Percentiles rank a stretch among this genome's conserved stretches.
Evolutionary conservation across 305 asterid species (phyloP).

Genomic region (Ilex paraguariensis): DNA sequence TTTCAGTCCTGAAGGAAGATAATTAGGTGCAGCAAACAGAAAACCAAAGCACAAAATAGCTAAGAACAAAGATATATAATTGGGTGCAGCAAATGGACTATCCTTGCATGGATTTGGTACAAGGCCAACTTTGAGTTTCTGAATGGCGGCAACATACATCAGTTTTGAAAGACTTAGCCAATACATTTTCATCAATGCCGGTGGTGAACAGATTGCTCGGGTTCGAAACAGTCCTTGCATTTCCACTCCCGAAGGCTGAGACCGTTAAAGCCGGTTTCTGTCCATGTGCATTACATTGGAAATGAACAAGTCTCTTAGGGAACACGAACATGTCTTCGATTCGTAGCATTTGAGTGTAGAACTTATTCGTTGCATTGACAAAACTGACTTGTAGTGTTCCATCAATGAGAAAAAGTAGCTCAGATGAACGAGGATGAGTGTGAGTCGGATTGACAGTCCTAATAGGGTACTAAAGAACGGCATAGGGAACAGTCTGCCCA

Average conservation of each 20-base stretch:
- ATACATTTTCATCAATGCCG: slow-evolving; percentile 15
- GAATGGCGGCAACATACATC: slow-evolving; percentile 20
- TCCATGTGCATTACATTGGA: slow-evolving; percentile 15
- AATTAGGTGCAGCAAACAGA: no score
- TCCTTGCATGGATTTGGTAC: neutral
- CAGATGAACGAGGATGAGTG: slow-evolving; percentile 20
- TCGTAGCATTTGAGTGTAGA: slow-evolving; percentile 12
- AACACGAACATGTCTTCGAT: slow-evolving; percentile 23
- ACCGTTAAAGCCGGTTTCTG: slow-evolving; percentile 10
- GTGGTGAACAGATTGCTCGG: slow-evolving; percentile 15
- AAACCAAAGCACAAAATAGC: no score
- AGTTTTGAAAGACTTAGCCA: slow-evolving; percentile 26
- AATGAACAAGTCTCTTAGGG: slow-evolving; percentile 23
- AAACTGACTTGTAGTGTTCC: slow-evolving; percentile 19
- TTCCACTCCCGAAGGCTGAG: slow-evolving; percentile 22
- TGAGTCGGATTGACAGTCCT: slow-evolving; percentile 15
- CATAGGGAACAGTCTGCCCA: slow-evolving; percentile 20
- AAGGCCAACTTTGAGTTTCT: slow-evolving; percentile 16
- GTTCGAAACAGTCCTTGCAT: slow-evolving; percentile 9
- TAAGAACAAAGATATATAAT: no score
- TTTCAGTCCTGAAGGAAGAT: no score
- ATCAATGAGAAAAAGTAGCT: slow-evolving; percentile 18
- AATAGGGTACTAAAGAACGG: slow-evolving; percentile 16
- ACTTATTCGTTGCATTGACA: slow-evolving; percentile 11
- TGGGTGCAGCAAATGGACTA: no score